These are phyloP conservation scores for Pythium myriotylum DNA, from an alignment of 352 stramenopile species.

Conservation along the genomic window DNA sequence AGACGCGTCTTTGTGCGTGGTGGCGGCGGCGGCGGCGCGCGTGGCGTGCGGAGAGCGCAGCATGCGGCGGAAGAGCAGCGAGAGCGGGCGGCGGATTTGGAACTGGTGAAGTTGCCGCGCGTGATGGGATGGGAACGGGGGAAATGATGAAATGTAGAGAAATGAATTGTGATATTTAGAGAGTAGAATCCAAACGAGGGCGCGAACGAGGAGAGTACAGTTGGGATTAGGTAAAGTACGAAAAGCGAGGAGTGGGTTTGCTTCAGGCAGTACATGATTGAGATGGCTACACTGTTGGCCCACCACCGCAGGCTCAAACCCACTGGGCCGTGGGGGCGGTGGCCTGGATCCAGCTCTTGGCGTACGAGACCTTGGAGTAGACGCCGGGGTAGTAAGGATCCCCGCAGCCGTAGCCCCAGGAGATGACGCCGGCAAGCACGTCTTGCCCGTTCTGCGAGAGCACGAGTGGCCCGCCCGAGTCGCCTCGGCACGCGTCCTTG, in stretches of 20 bases:
- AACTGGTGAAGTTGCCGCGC: background rate
- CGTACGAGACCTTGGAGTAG: too few relatives aligned
- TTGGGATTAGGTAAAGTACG: too few relatives aligned
- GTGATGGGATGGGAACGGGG: background rate
- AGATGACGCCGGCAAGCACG: too few relatives aligned
- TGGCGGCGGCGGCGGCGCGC: background rate
- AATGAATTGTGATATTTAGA: constrained; percentile 6
- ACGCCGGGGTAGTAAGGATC: too few relatives aligned
- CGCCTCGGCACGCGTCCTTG: too few relatives aligned
- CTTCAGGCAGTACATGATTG: background rate
- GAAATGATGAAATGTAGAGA: constrained; percentile 7
- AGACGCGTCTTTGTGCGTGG: background rate
- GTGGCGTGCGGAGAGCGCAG: constrained; percentile 9
- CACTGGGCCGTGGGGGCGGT: too few relatives aligned
- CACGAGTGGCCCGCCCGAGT: too few relatives aligned
- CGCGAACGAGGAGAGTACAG: background rate
- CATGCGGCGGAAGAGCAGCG: constrained; percentile 1
- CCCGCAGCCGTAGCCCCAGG: too few relatives aligned
- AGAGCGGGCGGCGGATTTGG: background rate
- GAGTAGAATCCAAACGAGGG: background rate
- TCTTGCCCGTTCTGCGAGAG: too few relatives aligned
- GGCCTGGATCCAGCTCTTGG: too few relatives aligned
- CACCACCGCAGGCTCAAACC: too few relatives aligned
- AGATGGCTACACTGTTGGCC: constrained; percentile 22
- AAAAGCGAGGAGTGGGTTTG: background rate